A percentile compares a stretch with the other conserved stretches of the same genome.
phyloP scores from a whole-genome alignment of 2,329 filamentous ascomycete species.

The Trichoderma sp. region DNA sequence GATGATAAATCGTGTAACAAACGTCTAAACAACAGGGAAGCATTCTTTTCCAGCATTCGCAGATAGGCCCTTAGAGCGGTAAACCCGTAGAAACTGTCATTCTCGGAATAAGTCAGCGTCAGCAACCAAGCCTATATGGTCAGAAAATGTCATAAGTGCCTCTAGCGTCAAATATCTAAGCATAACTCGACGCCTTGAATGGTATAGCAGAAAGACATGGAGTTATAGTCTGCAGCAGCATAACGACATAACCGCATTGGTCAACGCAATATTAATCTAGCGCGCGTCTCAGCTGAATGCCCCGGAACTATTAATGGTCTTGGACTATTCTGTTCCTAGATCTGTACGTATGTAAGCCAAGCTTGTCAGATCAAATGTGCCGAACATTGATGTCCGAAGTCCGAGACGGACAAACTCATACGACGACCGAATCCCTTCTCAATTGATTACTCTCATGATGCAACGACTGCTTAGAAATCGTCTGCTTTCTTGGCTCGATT shows the following conservation, averaged over 20 bases:
- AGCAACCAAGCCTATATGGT: background rate
- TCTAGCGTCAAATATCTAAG: background rate
- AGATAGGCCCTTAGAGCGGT: background rate
- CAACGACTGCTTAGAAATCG: background rate
- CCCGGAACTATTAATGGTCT: background rate
- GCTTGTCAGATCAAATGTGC: background rate
- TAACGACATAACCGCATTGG: background rate
- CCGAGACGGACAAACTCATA: background rate
- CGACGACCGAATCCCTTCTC: too few species aligned
- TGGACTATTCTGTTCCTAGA: background rate
- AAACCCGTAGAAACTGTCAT: background rate
- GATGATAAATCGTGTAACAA: background rate
- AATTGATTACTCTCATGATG: background rate
- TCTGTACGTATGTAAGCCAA: background rate
- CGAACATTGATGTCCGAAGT: background rate
- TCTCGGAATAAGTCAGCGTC: background rate
- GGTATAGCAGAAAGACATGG: background rate
- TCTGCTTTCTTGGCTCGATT: background rate
- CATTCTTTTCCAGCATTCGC: background rate
- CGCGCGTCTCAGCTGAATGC: background rate
- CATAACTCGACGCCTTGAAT: background rate
- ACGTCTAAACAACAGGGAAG: background rate
- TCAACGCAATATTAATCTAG: background rate
- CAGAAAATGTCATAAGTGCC: background rate
- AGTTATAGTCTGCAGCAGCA: background rate